Percentiles rank a stretch among this genome's conserved stretches.
phyloP scores from a whole-genome alignment of 2,329 filamentous ascomycete genomes.

The Fusarium cicatricum region DNA sequence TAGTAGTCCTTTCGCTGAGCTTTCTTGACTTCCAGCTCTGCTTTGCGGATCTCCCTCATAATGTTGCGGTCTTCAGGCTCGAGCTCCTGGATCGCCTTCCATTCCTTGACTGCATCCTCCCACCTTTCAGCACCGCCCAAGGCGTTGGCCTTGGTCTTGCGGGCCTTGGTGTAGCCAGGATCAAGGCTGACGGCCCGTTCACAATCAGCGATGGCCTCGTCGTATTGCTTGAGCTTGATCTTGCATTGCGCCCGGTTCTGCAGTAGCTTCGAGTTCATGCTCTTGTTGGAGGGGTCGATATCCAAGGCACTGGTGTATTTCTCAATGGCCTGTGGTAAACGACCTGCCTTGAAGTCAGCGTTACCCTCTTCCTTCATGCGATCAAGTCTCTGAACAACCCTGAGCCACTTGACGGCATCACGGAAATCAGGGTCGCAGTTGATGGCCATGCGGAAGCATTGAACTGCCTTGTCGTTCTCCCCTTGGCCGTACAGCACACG shows the following conservation, averaged over 20 bases:
- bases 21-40: slow-evolving; percentile 97
- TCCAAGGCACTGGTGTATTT: slow-evolving; percentile 85
- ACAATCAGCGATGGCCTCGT: slow-evolving; percentile 84
- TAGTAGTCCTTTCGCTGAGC: slow-evolving; percentile 98
- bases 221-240: slow-evolving; percentile 84
- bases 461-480: slow-evolving; percentile 93
- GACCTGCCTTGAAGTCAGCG: slow-evolving; percentile 83
- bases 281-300: slow-evolving; percentile 87
- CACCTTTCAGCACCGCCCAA: slow-evolving; percentile 85
- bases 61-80: slow-evolving; percentile 85
- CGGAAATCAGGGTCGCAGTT: slow-evolving; percentile 92
- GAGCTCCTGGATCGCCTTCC: slow-evolving; percentile 84
- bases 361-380: slow-evolving; percentile 96
- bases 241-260: slow-evolving; percentile 92
- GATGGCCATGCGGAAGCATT: slow-evolving; percentile 89
- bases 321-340: slow-evolving; percentile 81
- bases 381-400: slow-evolving; percentile 90
- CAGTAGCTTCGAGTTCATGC: slow-evolving; percentile 92
- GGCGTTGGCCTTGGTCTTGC: slow-evolving; percentile 93
- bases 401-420: slow-evolving; percentile 86
- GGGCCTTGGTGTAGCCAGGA: slow-evolving; percentile 85
- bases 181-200: slow-evolving; percentile 85
- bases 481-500: slow-evolving; percentile 89
- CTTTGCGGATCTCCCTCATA: slow-evolving; percentile 84
- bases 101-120: slow-evolving; percentile 90